Evolutionary conservation across 2,329 filamentous ascomycete genomes (phyloP).

Genomic region (Fusarium sp.): DNA sequence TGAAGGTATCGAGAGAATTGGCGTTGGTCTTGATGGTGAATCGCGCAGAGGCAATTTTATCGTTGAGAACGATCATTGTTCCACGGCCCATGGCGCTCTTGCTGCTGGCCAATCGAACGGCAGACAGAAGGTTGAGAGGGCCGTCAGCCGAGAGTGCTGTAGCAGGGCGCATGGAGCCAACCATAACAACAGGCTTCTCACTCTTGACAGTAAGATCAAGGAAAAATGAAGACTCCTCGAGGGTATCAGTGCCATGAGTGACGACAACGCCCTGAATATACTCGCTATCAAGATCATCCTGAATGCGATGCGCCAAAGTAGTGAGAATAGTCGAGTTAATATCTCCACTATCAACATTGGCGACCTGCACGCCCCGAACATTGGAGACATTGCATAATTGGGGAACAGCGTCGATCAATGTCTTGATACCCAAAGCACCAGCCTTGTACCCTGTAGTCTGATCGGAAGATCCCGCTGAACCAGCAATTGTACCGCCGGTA

Average conservation of each 20-base stretch:
- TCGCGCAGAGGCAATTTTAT: constrained; percentile 67
- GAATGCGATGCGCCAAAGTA: constrained; percentile 60
- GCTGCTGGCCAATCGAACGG: constrained; percentile 66
- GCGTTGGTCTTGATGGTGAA: constrained; percentile 72
- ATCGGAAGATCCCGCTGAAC: constrained; percentile 58
- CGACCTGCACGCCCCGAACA: constrained; percentile 63
- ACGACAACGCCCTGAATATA: constrained; percentile 64
- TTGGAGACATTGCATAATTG: constrained; percentile 66
- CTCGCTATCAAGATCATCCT: constrained; percentile 57
- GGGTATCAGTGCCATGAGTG: constrained; percentile 73
- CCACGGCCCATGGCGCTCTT: constrained; percentile 62
- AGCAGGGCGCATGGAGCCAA: constrained; percentile 72
- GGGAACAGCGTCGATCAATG: constrained; percentile 65
- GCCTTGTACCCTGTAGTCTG: constrained; percentile 58
- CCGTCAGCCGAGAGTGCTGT: constrained; percentile 73
- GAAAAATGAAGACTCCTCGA: constrained; percentile 73
- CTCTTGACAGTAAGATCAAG: constrained; percentile 67
- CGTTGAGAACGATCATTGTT: constrained; percentile 70
- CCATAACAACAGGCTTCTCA: constrained; percentile 69
- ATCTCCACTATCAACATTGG: constrained; percentile 59
- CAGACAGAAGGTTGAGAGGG: constrained; percentile 70
- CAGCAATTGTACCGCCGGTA: constrained; percentile 70
- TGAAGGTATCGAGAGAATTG: constrained; percentile 72
- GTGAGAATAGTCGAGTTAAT: constrained; percentile 63
- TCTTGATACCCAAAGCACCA: constrained; percentile 59